Percentiles rank a stretch among this genome's conserved stretches.
Evolutionary conservation across 2,329 filamentous ascomycete species (phyloP).

Genomic region (Sclerotinia borealis): DNA sequence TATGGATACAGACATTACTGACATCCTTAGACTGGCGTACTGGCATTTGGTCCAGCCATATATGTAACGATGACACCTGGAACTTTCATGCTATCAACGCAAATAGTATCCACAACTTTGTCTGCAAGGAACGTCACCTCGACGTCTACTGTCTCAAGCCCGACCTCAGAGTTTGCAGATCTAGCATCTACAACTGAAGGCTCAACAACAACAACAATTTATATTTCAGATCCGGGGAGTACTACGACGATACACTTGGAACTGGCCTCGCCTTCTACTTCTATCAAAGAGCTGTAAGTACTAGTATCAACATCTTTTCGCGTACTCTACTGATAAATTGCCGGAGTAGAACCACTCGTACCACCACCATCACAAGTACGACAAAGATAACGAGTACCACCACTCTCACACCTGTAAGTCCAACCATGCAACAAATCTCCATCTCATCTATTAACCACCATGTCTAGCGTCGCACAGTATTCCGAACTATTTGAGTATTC

Average conservation of each 20-base stretch:
- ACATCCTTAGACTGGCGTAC: conserved; percentile 14
- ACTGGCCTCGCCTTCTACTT: not conserved
- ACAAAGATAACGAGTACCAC: not conserved
- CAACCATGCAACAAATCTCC: not conserved
- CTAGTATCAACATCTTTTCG: not conserved
- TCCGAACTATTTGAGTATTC: not conserved
- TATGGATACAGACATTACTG: not conserved
- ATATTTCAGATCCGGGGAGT: not conserved
- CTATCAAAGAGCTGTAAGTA: not conserved
- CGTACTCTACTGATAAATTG: not conserved
- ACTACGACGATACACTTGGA: not conserved
- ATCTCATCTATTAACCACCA: not conserved
- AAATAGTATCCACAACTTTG: conserved; percentile 5
- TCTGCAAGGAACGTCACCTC: not conserved
- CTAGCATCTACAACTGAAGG: not conserved
- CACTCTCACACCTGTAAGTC: not conserved
- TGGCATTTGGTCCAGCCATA: conserved; percentile 17
- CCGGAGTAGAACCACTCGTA: not conserved
- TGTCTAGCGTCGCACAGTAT: not conserved
- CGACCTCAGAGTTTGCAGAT: not conserved
- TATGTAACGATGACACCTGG: conserved; percentile 18
- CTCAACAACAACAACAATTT: not conserved
- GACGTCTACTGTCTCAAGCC: not conserved
- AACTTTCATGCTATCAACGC: conserved; percentile 15
- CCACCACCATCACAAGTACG: not conserved